Percentiles rank a stretch among this genome's conserved stretches.
Conservation (phyloP, 768 basidiomycete species). For the Pisolithus orientalis region DNA sequence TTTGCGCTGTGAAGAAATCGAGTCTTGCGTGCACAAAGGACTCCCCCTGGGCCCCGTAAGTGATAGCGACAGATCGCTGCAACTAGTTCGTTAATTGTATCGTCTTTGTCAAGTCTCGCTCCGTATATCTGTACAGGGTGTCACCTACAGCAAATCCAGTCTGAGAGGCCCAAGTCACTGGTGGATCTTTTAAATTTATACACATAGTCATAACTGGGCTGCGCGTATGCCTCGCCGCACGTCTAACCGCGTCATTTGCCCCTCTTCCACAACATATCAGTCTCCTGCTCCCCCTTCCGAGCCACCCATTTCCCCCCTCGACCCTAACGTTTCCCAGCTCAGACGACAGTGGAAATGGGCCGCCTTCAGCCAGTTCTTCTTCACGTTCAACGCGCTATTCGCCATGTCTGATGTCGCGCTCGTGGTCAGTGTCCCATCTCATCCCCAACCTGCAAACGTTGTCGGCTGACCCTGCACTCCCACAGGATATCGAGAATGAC, state of each 20-base stretch:
- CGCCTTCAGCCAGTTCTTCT: conserved; percentile 85
- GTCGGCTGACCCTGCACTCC: conserved; percentile 6
- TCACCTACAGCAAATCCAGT: neutral
- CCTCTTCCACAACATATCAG: conserved; percentile 25
- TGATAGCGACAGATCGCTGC: conserved; percentile 4
- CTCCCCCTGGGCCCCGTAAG: conserved; percentile 5
- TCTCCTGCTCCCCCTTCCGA: conserved; percentile 19
- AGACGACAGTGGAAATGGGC: conserved; percentile 91
- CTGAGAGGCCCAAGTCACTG: conserved; percentile 17
- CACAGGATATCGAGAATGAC: conserved; percentile 76
- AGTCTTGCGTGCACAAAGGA: too few species aligned
- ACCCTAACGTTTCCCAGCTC: conserved; percentile 45
- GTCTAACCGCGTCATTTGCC: conserved; percentile 32
- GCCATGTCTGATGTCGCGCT: conserved; percentile 66
- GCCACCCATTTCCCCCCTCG: conserved; percentile 22
- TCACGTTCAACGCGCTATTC: conserved; percentile 72
- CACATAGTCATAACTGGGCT: conserved; percentile 24
- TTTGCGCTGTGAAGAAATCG: neutral
- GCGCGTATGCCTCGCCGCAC: conserved; percentile 55
- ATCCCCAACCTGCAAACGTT: neutral
- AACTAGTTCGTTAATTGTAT: conserved; percentile 15
- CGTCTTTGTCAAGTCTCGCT: conserved; percentile 16
- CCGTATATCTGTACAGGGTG: conserved; percentile 9
- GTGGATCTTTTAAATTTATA: conserved; percentile 29
- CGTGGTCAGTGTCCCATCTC: conserved; percentile 36